These are phyloP conservation scores for Bolboschoenoplectus hybrid DNA, from an alignment of 202 grass and related monocot genomes.

Conservation along the genomic window DNA sequence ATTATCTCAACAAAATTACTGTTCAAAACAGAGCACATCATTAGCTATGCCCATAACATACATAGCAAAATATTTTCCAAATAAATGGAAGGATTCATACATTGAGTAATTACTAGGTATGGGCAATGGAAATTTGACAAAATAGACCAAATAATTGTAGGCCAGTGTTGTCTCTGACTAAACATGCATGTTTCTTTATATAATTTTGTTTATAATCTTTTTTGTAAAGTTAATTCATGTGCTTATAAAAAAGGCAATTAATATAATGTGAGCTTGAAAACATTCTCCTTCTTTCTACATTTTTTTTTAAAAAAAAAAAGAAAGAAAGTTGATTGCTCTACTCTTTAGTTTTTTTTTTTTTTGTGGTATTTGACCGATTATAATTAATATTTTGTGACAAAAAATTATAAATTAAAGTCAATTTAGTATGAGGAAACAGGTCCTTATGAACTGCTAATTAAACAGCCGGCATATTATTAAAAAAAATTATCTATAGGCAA, in stretches of 20 bases:
- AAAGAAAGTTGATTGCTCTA: not conserved
- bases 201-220: no score
- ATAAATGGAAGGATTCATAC: not conserved
- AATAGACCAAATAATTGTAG: no score
- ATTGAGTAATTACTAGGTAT: not conserved
- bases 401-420: not conserved
- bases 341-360: not conserved
- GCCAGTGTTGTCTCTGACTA: no score
- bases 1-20: not conserved
- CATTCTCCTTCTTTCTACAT: not conserved
- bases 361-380: not conserved
- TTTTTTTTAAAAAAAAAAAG: not conserved
- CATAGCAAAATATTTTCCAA: not conserved
- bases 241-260: no score
- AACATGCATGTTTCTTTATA: not conserved
- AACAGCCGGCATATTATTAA: not conserved
- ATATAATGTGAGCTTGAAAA: not conserved
- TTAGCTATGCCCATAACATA: not conserved
- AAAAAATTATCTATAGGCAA: slow-evolving; percentile 12
- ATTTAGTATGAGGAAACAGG: not conserved
- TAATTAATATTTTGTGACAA: not conserved
- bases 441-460: not conserved
- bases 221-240: no score
- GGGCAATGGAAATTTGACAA: no score
- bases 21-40: not conserved